Percentiles rank a stretch among this genome's conserved stretches.
Conservation (phyloP, 2,329 filamentous ascomycete species). For the Penicillium sp. region DNA sequence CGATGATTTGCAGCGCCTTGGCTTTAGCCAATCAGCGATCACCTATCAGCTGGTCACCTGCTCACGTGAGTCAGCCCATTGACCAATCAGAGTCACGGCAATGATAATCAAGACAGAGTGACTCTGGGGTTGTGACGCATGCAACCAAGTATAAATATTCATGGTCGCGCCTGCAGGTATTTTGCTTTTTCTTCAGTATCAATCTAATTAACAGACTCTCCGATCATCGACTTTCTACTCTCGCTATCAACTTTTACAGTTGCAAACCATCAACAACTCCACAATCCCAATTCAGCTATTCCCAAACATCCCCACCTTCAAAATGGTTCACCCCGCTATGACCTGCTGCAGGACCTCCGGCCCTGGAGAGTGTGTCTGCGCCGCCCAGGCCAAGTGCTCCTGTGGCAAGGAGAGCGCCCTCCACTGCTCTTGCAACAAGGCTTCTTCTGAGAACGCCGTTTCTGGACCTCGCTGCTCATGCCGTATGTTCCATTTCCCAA, state of each 20-base stretch:
- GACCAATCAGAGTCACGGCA: constrained; percentile 26
- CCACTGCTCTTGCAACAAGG: constrained; percentile 80
- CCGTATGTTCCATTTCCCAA: constrained; percentile 50
- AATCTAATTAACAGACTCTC: neutral
- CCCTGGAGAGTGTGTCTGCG: constrained; percentile 56
- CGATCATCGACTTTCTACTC: neutral
- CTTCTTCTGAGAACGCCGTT: constrained; percentile 70
- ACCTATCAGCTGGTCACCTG: neutral
- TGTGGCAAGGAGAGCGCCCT: constrained; percentile 87
- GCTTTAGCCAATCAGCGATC: constrained; percentile 14
- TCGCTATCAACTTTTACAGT: neutral
- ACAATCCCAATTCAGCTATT: neutral
- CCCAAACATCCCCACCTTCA: constrained; percentile 16
- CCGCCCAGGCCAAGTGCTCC: constrained; percentile 68
- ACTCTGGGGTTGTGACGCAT: constrained; percentile 16
- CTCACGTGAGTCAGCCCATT: neutral
- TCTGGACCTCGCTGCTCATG: constrained; percentile 78
- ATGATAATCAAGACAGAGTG: constrained; percentile 26
- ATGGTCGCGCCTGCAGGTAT: neutral
- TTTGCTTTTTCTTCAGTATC: constrained; percentile 1
- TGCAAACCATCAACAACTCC: neutral
- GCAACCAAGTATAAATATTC: constrained; percentile 8
- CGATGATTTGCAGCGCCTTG: neutral
- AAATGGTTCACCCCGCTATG: constrained; percentile 48
- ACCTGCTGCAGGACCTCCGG: constrained; percentile 61